phyloP scores from a whole-genome alignment of 2,329 filamentous ascomycete genomes.

The Phaeosphaeriaceae sp. region DNA sequence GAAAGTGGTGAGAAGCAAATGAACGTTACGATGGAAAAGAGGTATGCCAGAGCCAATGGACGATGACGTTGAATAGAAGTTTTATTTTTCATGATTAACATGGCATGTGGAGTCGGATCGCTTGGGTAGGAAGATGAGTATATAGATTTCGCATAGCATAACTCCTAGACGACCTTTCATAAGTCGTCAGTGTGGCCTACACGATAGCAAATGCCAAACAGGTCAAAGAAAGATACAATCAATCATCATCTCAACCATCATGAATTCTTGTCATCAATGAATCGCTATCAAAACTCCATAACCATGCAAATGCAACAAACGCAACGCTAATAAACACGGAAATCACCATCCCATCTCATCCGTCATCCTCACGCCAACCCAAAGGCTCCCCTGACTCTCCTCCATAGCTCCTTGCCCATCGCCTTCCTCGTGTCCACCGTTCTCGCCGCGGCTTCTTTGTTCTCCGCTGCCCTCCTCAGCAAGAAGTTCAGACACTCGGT shows the following conservation, averaged over 20 bases:
- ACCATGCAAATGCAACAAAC: not conserved
- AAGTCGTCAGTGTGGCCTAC: too few relatives aligned
- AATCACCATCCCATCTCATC: not conserved
- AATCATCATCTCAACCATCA: not conserved
- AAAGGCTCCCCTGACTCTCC: constrained; percentile 40
- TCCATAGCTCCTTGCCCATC: constrained; percentile 59
- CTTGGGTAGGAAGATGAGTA: not conserved
- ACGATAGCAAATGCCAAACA: too few relatives aligned
- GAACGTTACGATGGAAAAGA: not conserved
- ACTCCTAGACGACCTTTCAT: not conserved
- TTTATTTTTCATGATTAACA: not conserved
- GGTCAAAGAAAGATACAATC: too few relatives aligned
- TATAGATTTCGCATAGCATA: not conserved
- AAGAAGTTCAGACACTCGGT: constrained; percentile 82
- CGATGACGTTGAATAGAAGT: not conserved
- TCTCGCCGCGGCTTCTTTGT: constrained; percentile 65
- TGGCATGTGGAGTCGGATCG: too few relatives aligned
- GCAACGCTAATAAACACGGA: not conserved
- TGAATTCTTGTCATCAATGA: not conserved
- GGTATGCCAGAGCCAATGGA: not conserved
- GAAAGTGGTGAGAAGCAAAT: not conserved
- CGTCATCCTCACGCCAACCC: constrained; percentile 24
- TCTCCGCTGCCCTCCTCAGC: constrained; percentile 64
- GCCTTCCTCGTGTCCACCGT: constrained; percentile 60
- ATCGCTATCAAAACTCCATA: not conserved